Evolutionary conservation across 768 basidiomycete species (phyloP).

Genomic region (Leccinum imitatum): DNA sequence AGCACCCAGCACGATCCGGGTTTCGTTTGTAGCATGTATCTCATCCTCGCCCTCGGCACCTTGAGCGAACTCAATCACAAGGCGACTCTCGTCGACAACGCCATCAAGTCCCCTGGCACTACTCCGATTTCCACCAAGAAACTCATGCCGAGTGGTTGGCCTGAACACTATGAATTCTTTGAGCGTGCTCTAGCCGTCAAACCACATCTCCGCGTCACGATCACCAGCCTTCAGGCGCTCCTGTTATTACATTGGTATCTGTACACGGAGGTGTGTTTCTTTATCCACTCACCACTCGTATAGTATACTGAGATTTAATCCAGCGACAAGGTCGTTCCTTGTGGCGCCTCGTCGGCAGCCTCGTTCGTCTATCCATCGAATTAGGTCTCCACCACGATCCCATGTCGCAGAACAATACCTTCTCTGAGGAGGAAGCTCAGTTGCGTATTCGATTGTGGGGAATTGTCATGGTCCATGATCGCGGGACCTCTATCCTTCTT

Average conservation of each 20-base stretch:
- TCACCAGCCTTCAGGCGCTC: constrained; percentile 79
- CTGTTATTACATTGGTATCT: constrained; percentile 88
- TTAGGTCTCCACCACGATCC: constrained; percentile 88
- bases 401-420: constrained; percentile 55
- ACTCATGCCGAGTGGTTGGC: constrained; percentile 64
- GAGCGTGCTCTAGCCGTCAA: constrained; percentile 75
- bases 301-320: background rate
- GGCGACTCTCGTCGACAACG: constrained; percentile 51
- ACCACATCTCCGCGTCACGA: constrained; percentile 79
- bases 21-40: constrained; percentile 73
- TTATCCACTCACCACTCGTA: background rate
- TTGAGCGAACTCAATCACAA: constrained; percentile 79
- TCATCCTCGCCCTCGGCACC: constrained; percentile 78
- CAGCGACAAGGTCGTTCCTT: constrained; percentile 87
- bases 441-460: constrained; percentile 82
- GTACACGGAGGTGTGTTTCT: constrained; percentile 70
- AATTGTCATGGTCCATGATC: constrained; percentile 82
- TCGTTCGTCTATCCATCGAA: constrained; percentile 80
- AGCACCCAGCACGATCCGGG: constrained; percentile 66
- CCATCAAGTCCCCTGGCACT: constrained; percentile 35
- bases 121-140: constrained; percentile 49
- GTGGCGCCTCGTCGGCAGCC: constrained; percentile 84
- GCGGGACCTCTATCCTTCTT: constrained; percentile 84
- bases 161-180: constrained; percentile 82
- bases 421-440: constrained; percentile 75